phyloP scores from a whole-genome alignment of 2,329 filamentous ascomycete species.

The Chlorencoelia australis region DNA sequence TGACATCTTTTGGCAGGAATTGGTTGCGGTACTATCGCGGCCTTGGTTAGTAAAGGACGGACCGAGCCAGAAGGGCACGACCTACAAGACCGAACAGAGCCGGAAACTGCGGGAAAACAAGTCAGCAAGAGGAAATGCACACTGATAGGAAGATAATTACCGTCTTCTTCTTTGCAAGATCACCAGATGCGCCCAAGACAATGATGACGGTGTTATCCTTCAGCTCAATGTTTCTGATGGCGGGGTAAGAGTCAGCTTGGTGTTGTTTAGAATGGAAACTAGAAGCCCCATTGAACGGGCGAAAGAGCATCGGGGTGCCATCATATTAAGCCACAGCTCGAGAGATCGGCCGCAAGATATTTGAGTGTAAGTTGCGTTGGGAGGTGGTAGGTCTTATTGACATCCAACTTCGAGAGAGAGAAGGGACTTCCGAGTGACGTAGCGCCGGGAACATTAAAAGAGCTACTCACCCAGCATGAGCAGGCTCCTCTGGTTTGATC shows the following conservation, averaged over 20 bases:
- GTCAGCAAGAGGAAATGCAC: conserved; percentile 12
- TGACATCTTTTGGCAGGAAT: conserved; percentile 93
- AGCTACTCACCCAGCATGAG: conserved; percentile 40
- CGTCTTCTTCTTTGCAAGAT: conserved; percentile 99
- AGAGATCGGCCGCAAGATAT: conserved; percentile 1
- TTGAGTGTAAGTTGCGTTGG: conserved; percentile 2
- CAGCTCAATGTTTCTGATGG: conserved; percentile 74
- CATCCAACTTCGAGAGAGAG: too few species aligned
- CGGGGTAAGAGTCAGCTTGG: conserved; percentile 15
- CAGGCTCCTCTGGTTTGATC: conserved; percentile 37
- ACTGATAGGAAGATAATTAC: conserved; percentile 37
- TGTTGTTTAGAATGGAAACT: conserved; percentile 28
- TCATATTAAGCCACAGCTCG: conserved; percentile 8
- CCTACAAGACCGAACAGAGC: conserved; percentile 94
- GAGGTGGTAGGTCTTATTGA: conserved; percentile 10
- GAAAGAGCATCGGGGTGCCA: neutral
- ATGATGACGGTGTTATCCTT: conserved; percentile 98
- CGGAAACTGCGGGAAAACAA: conserved; percentile 60
- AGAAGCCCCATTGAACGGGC: neutral
- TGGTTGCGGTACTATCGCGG: conserved; percentile 81
- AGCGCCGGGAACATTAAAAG: conserved; percentile 12
- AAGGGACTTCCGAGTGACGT: conserved; percentile 18
- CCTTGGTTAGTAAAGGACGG: conserved; percentile 12
- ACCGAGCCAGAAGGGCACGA: conserved; percentile 22
- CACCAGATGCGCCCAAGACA: conserved; percentile 92